A percentile compares a stretch with the other conserved stretches of the same genome.
These are phyloP conservation scores for Tubosaeta sp. DNA, from an alignment of 768 basidiomycete genomes.

Conservation along the genomic window DNA sequence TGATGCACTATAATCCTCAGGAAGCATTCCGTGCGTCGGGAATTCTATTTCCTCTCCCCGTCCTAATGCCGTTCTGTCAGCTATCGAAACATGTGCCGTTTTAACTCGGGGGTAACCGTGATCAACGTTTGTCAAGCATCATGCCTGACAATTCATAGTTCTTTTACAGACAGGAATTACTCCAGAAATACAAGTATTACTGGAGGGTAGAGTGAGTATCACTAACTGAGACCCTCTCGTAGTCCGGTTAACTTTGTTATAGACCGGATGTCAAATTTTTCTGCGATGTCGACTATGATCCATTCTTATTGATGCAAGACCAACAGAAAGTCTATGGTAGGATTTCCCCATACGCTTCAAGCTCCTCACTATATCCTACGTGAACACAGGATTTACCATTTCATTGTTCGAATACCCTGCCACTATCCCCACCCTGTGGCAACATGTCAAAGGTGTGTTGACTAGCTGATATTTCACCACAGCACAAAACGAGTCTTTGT, in stretches of 20 bases:
- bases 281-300: conserved; percentile 76
- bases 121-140: not conserved
- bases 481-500: not conserved
- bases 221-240: not conserved
- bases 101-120: conserved; percentile 72
- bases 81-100: conserved; percentile 96
- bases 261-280: conserved; percentile 78
- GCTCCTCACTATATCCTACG: conserved; percentile 22
- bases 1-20: conserved; percentile 31
- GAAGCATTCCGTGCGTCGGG: conserved; percentile 63
- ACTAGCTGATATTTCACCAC: not conserved
- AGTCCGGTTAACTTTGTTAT: conserved; percentile 7
- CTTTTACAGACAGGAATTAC: conserved; percentile 78
- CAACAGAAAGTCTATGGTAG: conserved; percentile 80
- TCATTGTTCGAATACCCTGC: conserved; percentile 72
- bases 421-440: conserved; percentile 82
- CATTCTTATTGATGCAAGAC: conserved; percentile 77
- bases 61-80: conserved; percentile 30
- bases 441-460: conserved; percentile 56
- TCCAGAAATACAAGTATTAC: conserved; percentile 78
- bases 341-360: not conserved
- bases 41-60: not conserved
- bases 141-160: conserved; percentile 41
- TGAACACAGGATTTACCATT: conserved; percentile 64
- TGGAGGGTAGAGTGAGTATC: conserved; percentile 81